These are phyloP conservation scores for Thraustochytrium striatum DNA, from an alignment of 352 stramenopile genomes.

Conservation along the genomic window DNA sequence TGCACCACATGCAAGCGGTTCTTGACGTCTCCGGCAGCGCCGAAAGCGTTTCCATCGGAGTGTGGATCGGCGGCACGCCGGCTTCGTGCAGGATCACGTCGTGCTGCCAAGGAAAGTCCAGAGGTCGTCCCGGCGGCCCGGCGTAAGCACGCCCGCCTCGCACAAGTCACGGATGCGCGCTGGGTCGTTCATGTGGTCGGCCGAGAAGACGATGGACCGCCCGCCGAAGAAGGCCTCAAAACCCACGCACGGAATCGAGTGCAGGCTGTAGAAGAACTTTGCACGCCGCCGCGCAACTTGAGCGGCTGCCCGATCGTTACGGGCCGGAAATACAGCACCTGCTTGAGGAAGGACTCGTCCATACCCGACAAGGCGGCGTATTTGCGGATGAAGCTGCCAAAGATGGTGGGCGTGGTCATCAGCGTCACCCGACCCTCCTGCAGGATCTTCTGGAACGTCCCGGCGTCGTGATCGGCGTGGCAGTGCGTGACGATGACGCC, in stretches of 20 bases:
- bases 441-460: slow-evolving; percentile 93
- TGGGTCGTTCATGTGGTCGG: slow-evolving; percentile 91
- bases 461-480: slow-evolving; percentile 91
- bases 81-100: slow-evolving; percentile 89
- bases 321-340: slow-evolving; percentile 80
- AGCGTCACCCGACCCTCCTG: slow-evolving; percentile 85
- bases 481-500: slow-evolving; percentile 93
- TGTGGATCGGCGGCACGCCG: slow-evolving; percentile 89
- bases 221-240: slow-evolving; percentile 87
- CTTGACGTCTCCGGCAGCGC: slow-evolving; percentile 79
- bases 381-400: slow-evolving; percentile 91
- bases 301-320: slow-evolving; percentile 87
- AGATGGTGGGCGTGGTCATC: slow-evolving; percentile 92
- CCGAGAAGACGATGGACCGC: slow-evolving; percentile 90
- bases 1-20: slow-evolving; percentile 88
- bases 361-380: slow-evolving; percentile 88
- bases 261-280: slow-evolving; percentile 93
- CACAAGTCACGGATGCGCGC: slow-evolving; percentile 72
- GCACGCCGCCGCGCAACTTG: slow-evolving; percentile 85
- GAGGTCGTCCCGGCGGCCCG: slow-evolving; percentile 75
- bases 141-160: slow-evolving; percentile 76
- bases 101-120: slow-evolving; percentile 86
- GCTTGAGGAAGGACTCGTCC: slow-evolving; percentile 77
- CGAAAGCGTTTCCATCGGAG: slow-evolving; percentile 83
- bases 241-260: slow-evolving; percentile 90